Evolutionary conservation across 495 filamentous ascomycete genomes (phyloP).

Genomic region (Penicillium ochrochloron): DNA sequence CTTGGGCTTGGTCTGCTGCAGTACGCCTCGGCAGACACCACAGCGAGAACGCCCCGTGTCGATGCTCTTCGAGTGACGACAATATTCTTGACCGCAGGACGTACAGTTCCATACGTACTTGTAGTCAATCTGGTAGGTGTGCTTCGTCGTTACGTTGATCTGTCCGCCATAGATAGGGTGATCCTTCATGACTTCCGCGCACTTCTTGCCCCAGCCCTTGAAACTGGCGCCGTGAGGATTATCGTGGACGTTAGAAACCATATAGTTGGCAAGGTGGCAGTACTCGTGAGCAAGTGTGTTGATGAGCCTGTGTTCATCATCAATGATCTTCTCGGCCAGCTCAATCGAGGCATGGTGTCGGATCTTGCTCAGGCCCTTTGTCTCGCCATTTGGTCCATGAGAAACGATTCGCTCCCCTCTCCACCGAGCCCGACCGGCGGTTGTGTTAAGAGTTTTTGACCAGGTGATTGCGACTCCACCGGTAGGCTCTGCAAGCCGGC

Average conservation of each 20-base stretch:
- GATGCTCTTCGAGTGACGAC: conserved; percentile 83
- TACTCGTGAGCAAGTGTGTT: conserved; percentile 94
- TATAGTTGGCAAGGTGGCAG: conserved; percentile 89
- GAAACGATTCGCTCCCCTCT: conserved; percentile 57
- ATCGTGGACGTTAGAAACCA: conserved; percentile 68
- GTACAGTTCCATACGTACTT: conserved; percentile 87
- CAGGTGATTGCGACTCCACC: conserved; percentile 82
- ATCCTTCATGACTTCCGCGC: conserved; percentile 46
- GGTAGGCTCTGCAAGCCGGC: conserved; percentile 59
- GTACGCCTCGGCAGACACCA: conserved; percentile 65
- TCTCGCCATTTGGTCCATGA: conserved; percentile 29
- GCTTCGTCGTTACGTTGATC: conserved; percentile 82
- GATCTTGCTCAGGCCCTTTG: conserved; percentile 19
- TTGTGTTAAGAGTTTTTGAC: conserved; percentile 83
- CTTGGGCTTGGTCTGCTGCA: conserved; percentile 80
- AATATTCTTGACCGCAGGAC: conserved; percentile 68
- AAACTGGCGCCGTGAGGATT: conserved; percentile 85
- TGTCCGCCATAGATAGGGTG: conserved; percentile 53
- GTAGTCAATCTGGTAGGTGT: conserved; percentile 84
- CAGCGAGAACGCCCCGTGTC: conserved; percentile 68
- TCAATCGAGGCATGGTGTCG: conserved; percentile 81
- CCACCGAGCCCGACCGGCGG: conserved; percentile 88
- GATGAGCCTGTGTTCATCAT: conserved; percentile 73
- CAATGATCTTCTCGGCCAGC: conserved; percentile 83
- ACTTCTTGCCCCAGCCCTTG: conserved; percentile 67